Evolutionary conservation across 1,284 basidiomycete species (phyloP), one percentile per base, ranked within the genome.

Genomic region (Wolfiporia cocos): DNA sequence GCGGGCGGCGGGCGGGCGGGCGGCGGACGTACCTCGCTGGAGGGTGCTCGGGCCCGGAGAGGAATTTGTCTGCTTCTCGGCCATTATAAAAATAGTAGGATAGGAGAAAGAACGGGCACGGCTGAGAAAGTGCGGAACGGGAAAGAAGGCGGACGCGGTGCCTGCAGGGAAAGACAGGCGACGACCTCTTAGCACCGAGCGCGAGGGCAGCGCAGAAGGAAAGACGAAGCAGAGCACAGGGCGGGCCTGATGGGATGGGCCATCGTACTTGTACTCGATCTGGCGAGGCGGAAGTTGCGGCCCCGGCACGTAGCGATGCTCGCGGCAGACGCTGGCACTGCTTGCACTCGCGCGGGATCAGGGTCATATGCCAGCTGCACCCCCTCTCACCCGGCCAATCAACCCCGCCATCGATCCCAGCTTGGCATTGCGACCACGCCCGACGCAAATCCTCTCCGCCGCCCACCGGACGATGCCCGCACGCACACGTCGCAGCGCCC

Each of bases 21-120:
- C 33, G 32, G 35, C 29, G 31, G 17, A 46, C 58, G 41, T 19
- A 59, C 59, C 59, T 57, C 64, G 49, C 48, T 66, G 64, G 9
- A 66, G 54, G 31, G 62, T 55, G 33, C 46, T 53, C 46, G 59
- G 52, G 41, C 51, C 54, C 48, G 59, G 44, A 23, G 54, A 46
- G 43, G 51, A 38, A 39, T 56, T 51, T 44, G 55, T 48, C 41
- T 51, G 54, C 49, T 63, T 59, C 53, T 65, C 63, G 52, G 65
- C 62, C 64, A 65, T 66, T 64, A 63, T 42, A 58, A 57, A 58
- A 59, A 56, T 54, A 56, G 56, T 59, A 62, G 50, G 49, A 49
- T 58, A 61, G 46, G 53, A 47, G 48, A 50, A 51, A 40, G 39
- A 54, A 43, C 54, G 53, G 56, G 39, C 50, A 45, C 54, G 56